Conservation (phyloP, 306 rosid species). For the Alnus glutinosa region DNA sequence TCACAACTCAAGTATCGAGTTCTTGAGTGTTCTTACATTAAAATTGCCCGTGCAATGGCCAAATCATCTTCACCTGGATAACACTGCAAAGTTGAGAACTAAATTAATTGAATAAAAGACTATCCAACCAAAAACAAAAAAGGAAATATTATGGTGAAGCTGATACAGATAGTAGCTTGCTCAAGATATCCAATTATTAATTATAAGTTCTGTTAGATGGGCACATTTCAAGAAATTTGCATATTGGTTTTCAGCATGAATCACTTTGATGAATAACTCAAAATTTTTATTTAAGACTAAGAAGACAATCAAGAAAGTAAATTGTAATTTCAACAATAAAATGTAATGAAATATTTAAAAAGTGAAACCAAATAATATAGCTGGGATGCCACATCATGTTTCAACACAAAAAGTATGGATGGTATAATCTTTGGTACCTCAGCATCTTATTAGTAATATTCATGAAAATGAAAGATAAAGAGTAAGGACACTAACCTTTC, state of each 20-base stretch:
- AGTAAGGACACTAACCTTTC: slow-evolving; percentile 60
- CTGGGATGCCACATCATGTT: slow-evolving; percentile 20
- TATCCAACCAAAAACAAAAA: slow-evolving; percentile 12
- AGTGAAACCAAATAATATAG: slow-evolving; percentile 17
- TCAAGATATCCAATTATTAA: background rate
- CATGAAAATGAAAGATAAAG: slow-evolving; percentile 15
- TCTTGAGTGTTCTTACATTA: slow-evolving; percentile 57
- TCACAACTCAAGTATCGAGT: slow-evolving; percentile 2
- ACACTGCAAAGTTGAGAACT: slow-evolving; percentile 63
- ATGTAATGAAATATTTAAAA: background rate
- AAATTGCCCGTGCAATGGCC: slow-evolving; percentile 82
- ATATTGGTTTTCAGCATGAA: background rate
- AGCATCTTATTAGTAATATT: background rate
- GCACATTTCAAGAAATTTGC: background rate
- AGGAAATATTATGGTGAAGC: background rate
- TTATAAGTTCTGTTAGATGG: background rate
- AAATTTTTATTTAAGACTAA: background rate
- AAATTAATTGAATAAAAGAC: slow-evolving; percentile 29
- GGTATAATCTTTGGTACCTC: slow-evolving; percentile 18
- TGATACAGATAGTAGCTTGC: background rate
- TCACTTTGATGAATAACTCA: background rate
- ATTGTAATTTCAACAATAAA: background rate
- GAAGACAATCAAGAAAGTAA: background rate
- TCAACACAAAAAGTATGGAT: slow-evolving; percentile 17
- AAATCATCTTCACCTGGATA: slow-evolving; percentile 96